Evolutionary conservation across 768 basidiomycete species (phyloP).

Genomic region (Mycena kentingensis): DNA sequence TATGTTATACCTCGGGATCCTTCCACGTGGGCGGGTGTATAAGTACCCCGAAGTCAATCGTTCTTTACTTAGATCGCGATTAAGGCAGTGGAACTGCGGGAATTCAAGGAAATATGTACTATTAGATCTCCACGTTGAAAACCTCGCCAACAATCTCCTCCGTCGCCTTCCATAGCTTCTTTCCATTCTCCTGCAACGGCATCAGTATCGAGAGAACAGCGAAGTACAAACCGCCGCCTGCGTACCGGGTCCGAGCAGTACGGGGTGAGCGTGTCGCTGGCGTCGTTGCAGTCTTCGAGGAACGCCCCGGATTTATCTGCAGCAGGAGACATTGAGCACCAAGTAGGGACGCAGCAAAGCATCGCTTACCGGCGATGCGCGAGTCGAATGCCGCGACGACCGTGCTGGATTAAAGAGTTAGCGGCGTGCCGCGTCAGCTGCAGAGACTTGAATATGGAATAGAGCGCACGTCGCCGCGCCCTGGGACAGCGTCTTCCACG

Average conservation of each 20-base stretch:
- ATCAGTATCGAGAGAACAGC: neutral
- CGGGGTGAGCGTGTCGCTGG: neutral
- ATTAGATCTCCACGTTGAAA: too few species aligned
- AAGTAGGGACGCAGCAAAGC: neutral
- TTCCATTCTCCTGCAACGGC: neutral
- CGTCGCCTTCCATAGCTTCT: constrained; percentile 3
- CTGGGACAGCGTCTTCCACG: neutral
- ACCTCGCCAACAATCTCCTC: too few species aligned
- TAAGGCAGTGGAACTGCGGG: too few species aligned
- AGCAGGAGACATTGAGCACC: too few species aligned
- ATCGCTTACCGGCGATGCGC: neutral
- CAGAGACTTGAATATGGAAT: neutral
- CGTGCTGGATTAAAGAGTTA: neutral
- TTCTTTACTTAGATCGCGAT: too few species aligned
- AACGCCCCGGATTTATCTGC: constrained; percentile 1
- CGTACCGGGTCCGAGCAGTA: neutral
- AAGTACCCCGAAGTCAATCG: too few species aligned
- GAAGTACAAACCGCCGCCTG: neutral
- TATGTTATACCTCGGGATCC: too few species aligned
- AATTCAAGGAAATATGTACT: too few species aligned
- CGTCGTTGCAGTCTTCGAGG: neutral
- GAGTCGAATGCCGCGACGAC: constrained; percentile 4
- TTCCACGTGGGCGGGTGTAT: too few species aligned
- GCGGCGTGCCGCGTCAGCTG: neutral
- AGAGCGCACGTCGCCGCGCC: constrained; percentile 1